These are phyloP conservation scores for Chaetomium globosum DNA, from an alignment of 2,329 filamentous ascomycete genomes.

Conservation along the genomic window DNA sequence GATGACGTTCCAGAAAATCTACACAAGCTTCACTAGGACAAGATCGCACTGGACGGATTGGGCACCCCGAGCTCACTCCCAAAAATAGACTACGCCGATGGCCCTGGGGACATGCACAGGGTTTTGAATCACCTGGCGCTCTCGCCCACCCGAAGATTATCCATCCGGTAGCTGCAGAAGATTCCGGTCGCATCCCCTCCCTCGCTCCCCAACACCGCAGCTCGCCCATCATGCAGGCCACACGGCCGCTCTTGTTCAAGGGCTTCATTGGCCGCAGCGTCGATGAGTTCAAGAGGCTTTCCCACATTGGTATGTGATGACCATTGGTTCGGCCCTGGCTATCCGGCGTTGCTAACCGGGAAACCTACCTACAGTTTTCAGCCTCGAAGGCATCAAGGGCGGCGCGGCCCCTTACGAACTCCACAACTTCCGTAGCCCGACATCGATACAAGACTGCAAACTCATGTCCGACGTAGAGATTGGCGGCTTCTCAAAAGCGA, in stretches of 20 bases:
- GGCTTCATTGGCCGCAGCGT: constrained; percentile 62
- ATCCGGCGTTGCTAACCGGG: constrained; percentile 15
- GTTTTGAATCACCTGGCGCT: constrained; percentile 28
- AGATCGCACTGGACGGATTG: constrained; percentile 9
- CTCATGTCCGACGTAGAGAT: constrained; percentile 85
- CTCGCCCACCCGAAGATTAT: constrained; percentile 13
- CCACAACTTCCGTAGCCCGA: constrained; percentile 61
- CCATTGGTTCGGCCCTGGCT: background rate
- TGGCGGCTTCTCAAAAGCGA: constrained; percentile 78
- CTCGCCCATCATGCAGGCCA: constrained; percentile 35
- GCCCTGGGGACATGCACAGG: constrained; percentile 24
- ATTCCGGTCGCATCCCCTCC: constrained; percentile 6
- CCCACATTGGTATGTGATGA: constrained; percentile 54
- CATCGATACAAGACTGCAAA: constrained; percentile 61
- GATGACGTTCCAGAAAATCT: constrained; percentile 29
- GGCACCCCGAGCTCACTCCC: constrained; percentile 9
- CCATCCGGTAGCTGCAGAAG: constrained; percentile 4
- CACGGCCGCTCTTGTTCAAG: constrained; percentile 46
- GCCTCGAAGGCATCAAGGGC: constrained; percentile 68
- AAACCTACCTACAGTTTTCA: constrained; percentile 56
- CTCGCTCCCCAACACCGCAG: background rate
- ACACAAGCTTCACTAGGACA: constrained; percentile 14
- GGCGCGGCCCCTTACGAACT: constrained; percentile 66
- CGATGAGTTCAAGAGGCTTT: constrained; percentile 61
- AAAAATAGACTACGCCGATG: constrained; percentile 6